Evolutionary conservation across 73 alveolate genomes (phyloP), one percentile per base, ranked within the genome.

Genomic region (Blepharisma stoltei): DNA sequence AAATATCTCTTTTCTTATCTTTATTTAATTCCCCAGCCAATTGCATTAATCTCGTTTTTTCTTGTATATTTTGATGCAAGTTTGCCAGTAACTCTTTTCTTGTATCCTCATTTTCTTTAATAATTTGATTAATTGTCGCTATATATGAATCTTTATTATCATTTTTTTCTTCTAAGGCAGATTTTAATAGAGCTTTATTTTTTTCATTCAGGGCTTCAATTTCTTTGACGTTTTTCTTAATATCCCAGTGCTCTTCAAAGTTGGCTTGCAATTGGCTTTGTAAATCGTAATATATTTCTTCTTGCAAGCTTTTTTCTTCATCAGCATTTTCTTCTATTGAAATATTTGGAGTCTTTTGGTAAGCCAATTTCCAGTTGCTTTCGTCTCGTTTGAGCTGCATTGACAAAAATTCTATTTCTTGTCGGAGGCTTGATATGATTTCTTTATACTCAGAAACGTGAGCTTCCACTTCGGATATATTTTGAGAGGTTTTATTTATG

Each of bases 401-500:
- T 86, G 84, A 85, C 25, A 93, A 55, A 38, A 54, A 66, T 6
- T 45, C 60, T 9, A 91, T 92, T 76, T 90, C 94, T 54, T 86
- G 83, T 82, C 87, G 90, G 50, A 93, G 87, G 48, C 78, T 80
- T 45, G 77, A 78, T 50, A 93, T 93, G 50, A 93, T 92, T 66
- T 80, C 78, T 43, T 89, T 83, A 77, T 93, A 93, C 67, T 93
- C 89, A 77, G 87, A 77, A 6, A 88, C 81, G 81, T 89, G 90
- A 71, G 70, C 81, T n/a, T 89, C 92, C 45, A 84, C 97, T 69
- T 77, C 88, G 44, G 88, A 77, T 3, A 92, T 90, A 82, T 96
- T 96, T 76, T 95, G 86, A 55, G 78, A 84, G 46, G 92, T 96
- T 60, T 86, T 86, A 43, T 96, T 96, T 88, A 94, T 96, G 21